Percentiles rank a stretch among this genome's conserved stretches.
Conservation (phyloP, 768 basidiomycete species). For the Russula earlei region DNA sequence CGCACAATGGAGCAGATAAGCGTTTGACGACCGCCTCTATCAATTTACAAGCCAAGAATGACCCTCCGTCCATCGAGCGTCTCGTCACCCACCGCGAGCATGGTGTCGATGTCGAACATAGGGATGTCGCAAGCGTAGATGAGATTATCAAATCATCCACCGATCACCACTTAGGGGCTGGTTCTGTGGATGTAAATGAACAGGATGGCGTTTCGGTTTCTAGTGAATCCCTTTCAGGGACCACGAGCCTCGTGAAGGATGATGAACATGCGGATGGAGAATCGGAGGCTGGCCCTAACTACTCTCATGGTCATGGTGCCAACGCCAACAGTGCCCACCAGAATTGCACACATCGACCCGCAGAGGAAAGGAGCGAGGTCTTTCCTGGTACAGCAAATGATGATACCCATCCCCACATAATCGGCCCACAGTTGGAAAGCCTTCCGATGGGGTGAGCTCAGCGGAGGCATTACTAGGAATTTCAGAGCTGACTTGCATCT, state of each 20-base stretch:
- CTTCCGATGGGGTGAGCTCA: background rate
- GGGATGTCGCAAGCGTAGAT: background rate
- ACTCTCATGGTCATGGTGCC: background rate
- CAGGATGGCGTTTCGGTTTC: background rate
- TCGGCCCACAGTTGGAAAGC: background rate
- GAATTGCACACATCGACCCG: background rate
- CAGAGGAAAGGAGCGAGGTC: background rate
- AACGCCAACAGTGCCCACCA: background rate
- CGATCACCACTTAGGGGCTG: background rate
- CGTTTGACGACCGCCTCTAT: background rate
- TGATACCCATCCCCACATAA: background rate
- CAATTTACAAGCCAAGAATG: background rate
- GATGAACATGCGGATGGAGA: conserved; percentile 19
- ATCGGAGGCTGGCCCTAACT: conserved; percentile 20
- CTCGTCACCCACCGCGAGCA: background rate
- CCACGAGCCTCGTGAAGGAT: background rate
- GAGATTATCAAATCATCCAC: background rate
- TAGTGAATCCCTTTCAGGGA: background rate
- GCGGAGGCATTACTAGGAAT: too few relatives aligned
- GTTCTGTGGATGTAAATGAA: background rate
- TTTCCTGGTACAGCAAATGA: background rate
- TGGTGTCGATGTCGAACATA: background rate
- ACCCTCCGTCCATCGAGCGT: background rate
- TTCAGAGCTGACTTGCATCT: background rate
- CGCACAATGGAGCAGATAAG: background rate